Percentiles rank a stretch among this genome's conserved stretches.
Conservation (phyloP, 2,329 filamentous ascomycete species). For the Fusarium cicatricum region DNA sequence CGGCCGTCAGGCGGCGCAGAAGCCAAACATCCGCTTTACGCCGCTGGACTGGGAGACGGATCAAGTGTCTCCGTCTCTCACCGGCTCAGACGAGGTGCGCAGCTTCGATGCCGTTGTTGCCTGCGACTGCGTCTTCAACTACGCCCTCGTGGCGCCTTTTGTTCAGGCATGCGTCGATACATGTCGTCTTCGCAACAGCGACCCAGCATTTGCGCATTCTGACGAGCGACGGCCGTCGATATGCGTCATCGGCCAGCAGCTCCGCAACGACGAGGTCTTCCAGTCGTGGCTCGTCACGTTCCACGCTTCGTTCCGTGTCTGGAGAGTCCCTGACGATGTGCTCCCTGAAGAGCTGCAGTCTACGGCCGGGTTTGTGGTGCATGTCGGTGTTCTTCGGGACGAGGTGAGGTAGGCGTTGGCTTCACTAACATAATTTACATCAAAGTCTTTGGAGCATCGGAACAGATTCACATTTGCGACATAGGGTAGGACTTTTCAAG, state of each 20-base stretch:
- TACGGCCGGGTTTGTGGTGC: slow-evolving; percentile 80
- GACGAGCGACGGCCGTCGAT: slow-evolving; percentile 61
- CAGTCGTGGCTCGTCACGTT: slow-evolving; percentile 81
- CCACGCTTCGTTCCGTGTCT: slow-evolving; percentile 71
- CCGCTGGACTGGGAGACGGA: slow-evolving; percentile 86
- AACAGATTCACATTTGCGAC: no score
- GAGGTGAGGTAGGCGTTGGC: slow-evolving; percentile 3
- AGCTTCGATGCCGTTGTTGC: slow-evolving; percentile 80
- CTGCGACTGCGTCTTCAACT: slow-evolving; percentile 96
- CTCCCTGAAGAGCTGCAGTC: slow-evolving; percentile 67
- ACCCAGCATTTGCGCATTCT: slow-evolving; percentile 18
- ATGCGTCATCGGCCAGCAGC: slow-evolving; percentile 87
- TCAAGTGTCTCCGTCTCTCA: slow-evolving; percentile 56
- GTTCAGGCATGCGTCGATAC: slow-evolving; percentile 82
- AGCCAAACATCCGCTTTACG: slow-evolving; percentile 60
- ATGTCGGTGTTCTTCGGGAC: slow-evolving; percentile 72
- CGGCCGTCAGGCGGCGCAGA: no score
- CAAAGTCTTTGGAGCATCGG: no score
- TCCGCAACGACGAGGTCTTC: slow-evolving; percentile 86
- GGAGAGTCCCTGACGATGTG: slow-evolving; percentile 74
- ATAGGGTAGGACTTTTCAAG: no score
- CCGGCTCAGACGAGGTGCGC: slow-evolving; percentile 44
- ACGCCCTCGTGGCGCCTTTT: slow-evolving; percentile 81
- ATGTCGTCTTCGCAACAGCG: slow-evolving; percentile 64
- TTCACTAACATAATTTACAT: background rate